A percentile compares a stretch with the other conserved stretches of the same genome.
phyloP scores from a whole-genome alignment of 1,139 yeast species.

The Saccharomyces hybrid region DNA sequence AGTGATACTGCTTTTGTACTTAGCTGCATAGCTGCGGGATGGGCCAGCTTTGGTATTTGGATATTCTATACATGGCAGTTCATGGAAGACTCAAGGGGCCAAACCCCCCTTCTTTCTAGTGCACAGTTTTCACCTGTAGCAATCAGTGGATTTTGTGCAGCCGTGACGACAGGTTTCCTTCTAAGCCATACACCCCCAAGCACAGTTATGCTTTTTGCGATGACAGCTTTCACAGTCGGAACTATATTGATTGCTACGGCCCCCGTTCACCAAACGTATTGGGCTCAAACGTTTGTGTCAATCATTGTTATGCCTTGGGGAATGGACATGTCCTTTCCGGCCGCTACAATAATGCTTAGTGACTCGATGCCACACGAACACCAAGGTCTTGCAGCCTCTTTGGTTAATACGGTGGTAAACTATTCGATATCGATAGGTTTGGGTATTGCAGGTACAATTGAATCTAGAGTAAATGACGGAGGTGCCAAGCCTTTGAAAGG shows the following conservation, averaged over 20 bases:
- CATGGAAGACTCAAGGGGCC: constrained; percentile 32
- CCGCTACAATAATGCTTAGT: constrained; percentile 47
- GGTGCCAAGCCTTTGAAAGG: background rate
- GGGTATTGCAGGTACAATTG: constrained; percentile 60
- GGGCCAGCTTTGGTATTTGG: constrained; percentile 59
- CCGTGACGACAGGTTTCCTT: constrained; percentile 42
- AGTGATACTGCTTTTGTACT: constrained; percentile 41
- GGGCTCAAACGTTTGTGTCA: constrained; percentile 49
- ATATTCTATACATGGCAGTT: constrained; percentile 40
- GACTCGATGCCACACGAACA: constrained; percentile 43
- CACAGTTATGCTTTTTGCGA: constrained; percentile 39
- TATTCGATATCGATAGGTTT: constrained; percentile 58
- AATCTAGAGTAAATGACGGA: constrained; percentile 30
- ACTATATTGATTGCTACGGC: constrained; percentile 39
- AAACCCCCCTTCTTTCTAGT: constrained; percentile 35
- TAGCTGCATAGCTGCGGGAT: constrained; percentile 46
- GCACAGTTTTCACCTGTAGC: constrained; percentile 37
- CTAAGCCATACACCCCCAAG: constrained; percentile 36
- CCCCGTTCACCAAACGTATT: constrained; percentile 42
- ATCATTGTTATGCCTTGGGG: constrained; percentile 46
- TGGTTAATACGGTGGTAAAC: constrained; percentile 54
- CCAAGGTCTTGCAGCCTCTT: constrained; percentile 62
- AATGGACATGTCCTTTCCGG: constrained; percentile 62
- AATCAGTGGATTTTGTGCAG: constrained; percentile 32
- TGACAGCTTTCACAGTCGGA: constrained; percentile 39